phyloP scores from a whole-genome alignment of 495 filamentous ascomycete species.

The Aspergillus steynii region DNA sequence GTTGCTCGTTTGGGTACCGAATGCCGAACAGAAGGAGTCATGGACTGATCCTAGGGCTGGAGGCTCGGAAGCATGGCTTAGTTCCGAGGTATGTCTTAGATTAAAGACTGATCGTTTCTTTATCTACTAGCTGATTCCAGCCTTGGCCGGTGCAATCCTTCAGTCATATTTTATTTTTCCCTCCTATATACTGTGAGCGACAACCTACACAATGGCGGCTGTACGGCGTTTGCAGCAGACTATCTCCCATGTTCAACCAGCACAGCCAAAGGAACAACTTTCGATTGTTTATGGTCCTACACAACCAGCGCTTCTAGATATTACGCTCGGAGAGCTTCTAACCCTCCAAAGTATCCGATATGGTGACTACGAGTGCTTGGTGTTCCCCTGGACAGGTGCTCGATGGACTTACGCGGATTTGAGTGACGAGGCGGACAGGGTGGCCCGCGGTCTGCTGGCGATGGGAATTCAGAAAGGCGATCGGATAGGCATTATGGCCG shows the following conservation, averaged over 20 bases:
- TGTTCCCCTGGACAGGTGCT: slow-evolving; percentile 66
- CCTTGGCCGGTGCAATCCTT: slow-evolving; percentile 2
- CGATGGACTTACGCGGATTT: slow-evolving; percentile 67
- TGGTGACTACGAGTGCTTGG: slow-evolving; percentile 58
- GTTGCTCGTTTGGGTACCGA: slow-evolving; percentile 11
- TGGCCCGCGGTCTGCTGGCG: slow-evolving; percentile 59
- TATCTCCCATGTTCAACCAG: slow-evolving; percentile 34
- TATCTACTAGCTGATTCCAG: slow-evolving; percentile 12
- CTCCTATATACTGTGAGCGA: background rate
- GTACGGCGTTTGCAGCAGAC: slow-evolving; percentile 43
- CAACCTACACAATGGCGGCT: slow-evolving; percentile 27
- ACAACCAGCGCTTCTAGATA: slow-evolving; percentile 57
- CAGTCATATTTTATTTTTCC: background rate
- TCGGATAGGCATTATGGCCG: slow-evolving; percentile 68
- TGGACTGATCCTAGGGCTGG: slow-evolving; percentile 1
- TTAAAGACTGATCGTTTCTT: slow-evolving; percentile 10
- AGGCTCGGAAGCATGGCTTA: slow-evolving; percentile 5
- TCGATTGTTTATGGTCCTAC: slow-evolving; percentile 62
- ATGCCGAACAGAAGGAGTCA: slow-evolving; percentile 5
- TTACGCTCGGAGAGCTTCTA: slow-evolving; percentile 63
- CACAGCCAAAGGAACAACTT: slow-evolving; percentile 21
- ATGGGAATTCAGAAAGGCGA: slow-evolving; percentile 63
- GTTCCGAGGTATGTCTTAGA: slow-evolving; percentile 13
- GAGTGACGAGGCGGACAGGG: slow-evolving; percentile 56
- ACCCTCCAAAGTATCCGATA: slow-evolving; percentile 62